phyloP scores from a whole-genome alignment of 1,139 yeast genomes.

The Yamadazyma atlantica region DNA sequence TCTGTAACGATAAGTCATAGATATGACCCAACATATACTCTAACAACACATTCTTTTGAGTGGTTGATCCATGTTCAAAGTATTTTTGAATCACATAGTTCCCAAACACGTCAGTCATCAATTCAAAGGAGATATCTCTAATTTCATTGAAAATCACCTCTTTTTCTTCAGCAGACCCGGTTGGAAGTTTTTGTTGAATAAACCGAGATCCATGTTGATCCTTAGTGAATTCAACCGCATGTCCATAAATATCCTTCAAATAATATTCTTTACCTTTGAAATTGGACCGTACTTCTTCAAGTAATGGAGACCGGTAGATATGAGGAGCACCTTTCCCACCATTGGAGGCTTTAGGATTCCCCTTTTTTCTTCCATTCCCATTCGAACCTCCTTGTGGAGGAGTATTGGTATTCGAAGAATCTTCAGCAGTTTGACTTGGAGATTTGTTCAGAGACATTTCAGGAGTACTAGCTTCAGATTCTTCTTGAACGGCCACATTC shows the following conservation, averaged over 20 bases:
- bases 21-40: slow-evolving; percentile 78
- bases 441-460: neutral
- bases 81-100: slow-evolving; percentile 95
- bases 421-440: slow-evolving; percentile 2
- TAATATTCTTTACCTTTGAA: slow-evolving; percentile 60
- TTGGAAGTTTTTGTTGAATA: slow-evolving; percentile 82
- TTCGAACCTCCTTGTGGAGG: slow-evolving; percentile 3
- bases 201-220: slow-evolving; percentile 98
- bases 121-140: slow-evolving; percentile 67
- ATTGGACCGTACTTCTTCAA: slow-evolving; percentile 83
- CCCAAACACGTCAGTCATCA: slow-evolving; percentile 97
- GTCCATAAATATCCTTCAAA: slow-evolving; percentile 77
- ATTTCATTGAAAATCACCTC: slow-evolving; percentile 85
- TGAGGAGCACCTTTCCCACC: slow-evolving; percentile 31
- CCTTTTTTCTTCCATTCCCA: slow-evolving; percentile 8
- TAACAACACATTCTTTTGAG: slow-evolving; percentile 70
- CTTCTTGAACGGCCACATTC: slow-evolving; percentile 5
- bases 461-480: neutral
- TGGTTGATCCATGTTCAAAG: slow-evolving; percentile 75
- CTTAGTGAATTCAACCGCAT: slow-evolving; percentile 87
- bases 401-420: slow-evolving; percentile 3
- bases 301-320: slow-evolving; percentile 71
- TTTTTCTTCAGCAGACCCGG: slow-evolving; percentile 66
- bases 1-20: slow-evolving; percentile 76
- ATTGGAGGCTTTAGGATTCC: slow-evolving; percentile 1